These are phyloP conservation scores for Talaromyces wortmannii DNA, from an alignment of 495 filamentous ascomycete species.

Conservation along the genomic window DNA sequence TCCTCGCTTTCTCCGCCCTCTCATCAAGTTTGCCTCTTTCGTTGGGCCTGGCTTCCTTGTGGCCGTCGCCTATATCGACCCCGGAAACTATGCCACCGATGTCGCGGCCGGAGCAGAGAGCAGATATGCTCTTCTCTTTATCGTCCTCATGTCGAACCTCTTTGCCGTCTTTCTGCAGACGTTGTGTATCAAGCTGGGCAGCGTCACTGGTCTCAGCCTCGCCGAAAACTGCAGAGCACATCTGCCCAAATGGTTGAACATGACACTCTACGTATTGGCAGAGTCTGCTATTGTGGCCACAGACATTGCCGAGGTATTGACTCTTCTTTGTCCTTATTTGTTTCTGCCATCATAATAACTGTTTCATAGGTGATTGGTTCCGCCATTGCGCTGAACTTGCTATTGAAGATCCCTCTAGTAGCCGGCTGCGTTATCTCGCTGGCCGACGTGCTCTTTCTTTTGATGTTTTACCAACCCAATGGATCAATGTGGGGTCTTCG, in stretches of 20 bases:
- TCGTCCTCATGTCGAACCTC: slow-evolving; percentile 75
- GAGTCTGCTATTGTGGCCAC: slow-evolving; percentile 82
- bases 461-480: slow-evolving; percentile 76
- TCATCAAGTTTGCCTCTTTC: slow-evolving; percentile 67
- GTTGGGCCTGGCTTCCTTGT: slow-evolving; percentile 84
- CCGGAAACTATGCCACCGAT: slow-evolving; percentile 82
- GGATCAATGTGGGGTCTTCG: slow-evolving; percentile 68
- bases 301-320: slow-evolving; percentile 73
- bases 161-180: slow-evolving; percentile 81
- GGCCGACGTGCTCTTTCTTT: slow-evolving; percentile 74
- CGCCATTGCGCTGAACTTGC: slow-evolving; percentile 82
- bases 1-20: background rate
- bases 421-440: slow-evolving; percentile 85
- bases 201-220: slow-evolving; percentile 77
- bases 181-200: slow-evolving; percentile 75
- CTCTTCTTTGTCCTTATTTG: background rate
- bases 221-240: slow-evolving; percentile 72
- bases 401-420: slow-evolving; percentile 73
- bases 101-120: slow-evolving; percentile 64
- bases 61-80: slow-evolving; percentile 73
- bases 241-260: slow-evolving; percentile 70
- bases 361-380: slow-evolving; percentile 70
- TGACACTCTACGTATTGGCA: slow-evolving; percentile 64
- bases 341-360: background rate
- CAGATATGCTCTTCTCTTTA: slow-evolving; percentile 66